Percentiles rank a stretch among this genome's conserved stretches.
These are phyloP conservation scores for Plantago rigida DNA, from an alignment of 305 asterid genomes.

Conservation along the genomic window DNA sequence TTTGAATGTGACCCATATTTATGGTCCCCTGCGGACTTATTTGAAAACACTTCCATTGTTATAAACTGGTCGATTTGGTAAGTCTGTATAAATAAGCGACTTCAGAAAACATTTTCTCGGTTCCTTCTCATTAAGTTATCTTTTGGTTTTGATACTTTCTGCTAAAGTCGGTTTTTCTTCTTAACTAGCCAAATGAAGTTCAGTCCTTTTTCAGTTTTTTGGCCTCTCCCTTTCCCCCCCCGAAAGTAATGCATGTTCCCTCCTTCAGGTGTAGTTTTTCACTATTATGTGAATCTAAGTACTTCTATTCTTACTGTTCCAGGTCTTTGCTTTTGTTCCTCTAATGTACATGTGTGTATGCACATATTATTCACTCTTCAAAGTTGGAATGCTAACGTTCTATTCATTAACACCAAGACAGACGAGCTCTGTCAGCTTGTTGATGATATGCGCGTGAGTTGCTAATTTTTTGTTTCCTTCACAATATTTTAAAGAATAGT, in stretches of 20 bases:
- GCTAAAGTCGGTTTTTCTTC: neutral
- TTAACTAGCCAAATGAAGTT: too few relatives aligned
- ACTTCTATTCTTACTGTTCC: slow-evolving; percentile 23
- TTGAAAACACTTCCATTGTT: too few relatives aligned
- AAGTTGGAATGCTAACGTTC: slow-evolving; percentile 89
- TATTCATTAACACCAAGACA: slow-evolving; percentile 88
- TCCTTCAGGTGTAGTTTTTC: neutral
- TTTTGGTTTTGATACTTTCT: neutral
- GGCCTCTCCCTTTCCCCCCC: too few relatives aligned
- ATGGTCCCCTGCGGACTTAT: too few relatives aligned
- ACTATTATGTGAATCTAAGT: slow-evolving; percentile 16
- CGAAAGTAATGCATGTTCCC: too few relatives aligned
- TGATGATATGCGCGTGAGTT: slow-evolving; percentile 98
- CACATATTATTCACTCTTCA: slow-evolving; percentile 90
- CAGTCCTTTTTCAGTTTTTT: too few relatives aligned
- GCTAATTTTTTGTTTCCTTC: slow-evolving; percentile 10
- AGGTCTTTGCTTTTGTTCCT: slow-evolving; percentile 88
- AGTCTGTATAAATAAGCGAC: too few relatives aligned
- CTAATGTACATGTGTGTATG: slow-evolving; percentile 94
- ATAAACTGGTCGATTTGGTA: too few relatives aligned
- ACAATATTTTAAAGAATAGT: slow-evolving; percentile 11
- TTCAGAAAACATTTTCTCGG: too few relatives aligned
- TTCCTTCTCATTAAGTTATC: too few relatives aligned
- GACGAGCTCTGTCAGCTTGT: slow-evolving; percentile 88
- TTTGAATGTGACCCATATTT: too few relatives aligned